Evolutionary conservation across 2,329 filamentous ascomycete species (phyloP).

Genomic region (Sporothrix humicola): DNA sequence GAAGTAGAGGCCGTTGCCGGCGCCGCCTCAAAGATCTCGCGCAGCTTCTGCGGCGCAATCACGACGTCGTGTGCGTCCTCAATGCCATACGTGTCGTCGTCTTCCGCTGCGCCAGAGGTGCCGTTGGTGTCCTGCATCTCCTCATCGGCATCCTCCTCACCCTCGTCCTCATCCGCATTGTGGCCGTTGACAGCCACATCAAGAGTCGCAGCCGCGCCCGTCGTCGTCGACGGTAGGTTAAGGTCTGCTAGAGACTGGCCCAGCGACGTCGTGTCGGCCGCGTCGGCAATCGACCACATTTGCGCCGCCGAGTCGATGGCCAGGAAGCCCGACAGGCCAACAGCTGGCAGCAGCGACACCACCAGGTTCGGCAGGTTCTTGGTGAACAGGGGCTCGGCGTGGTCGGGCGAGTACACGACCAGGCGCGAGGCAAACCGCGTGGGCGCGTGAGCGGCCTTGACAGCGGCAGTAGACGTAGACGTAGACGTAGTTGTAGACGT

Average conservation of each 20-base stretch:
- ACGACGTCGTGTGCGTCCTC: conserved; percentile 61
- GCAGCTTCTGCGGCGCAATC: conserved; percentile 70
- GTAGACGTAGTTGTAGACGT: neutral
- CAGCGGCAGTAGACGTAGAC: neutral
- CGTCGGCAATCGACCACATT: conserved; percentile 67
- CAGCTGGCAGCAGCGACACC: conserved; percentile 69
- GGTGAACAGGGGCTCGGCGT: conserved; percentile 63
- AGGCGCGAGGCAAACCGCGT: conserved; percentile 58
- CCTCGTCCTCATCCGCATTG: conserved; percentile 40
- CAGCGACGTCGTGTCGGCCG: conserved; percentile 59
- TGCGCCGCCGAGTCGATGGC: conserved; percentile 77
- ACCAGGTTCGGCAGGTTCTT: conserved; percentile 63
- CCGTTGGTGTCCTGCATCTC: conserved; percentile 53
- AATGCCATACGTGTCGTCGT: conserved; percentile 43
- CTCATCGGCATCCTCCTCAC: conserved; percentile 49
- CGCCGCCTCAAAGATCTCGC: conserved; percentile 72
- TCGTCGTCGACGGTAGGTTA: conserved; percentile 46
- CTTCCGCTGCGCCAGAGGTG: conserved; percentile 45
- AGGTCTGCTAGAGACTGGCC: conserved; percentile 63
- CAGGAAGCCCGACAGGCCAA: conserved; percentile 72
- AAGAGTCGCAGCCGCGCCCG: conserved; percentile 47
- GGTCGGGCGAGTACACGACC: conserved; percentile 67
- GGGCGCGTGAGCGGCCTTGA: neutral
- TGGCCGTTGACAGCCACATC: conserved; percentile 41
- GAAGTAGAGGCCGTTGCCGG: conserved; percentile 72